Percentiles rank a stretch among this genome's conserved stretches.
phyloP scores from a whole-genome alignment of 2,329 filamentous ascomycete species.

The Aspergillus neotritici region DNA sequence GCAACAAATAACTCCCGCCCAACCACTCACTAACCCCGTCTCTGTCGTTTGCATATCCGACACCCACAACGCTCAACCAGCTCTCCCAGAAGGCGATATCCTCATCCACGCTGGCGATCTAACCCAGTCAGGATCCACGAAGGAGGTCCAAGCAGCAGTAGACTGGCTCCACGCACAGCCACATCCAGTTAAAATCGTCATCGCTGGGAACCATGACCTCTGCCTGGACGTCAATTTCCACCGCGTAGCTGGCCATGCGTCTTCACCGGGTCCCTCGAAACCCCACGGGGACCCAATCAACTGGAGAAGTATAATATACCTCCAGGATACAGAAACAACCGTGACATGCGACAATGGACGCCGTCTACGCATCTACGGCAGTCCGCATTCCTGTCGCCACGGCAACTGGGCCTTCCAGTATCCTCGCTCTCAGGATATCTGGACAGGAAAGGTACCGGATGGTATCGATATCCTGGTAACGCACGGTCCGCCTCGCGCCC shows the following conservation, averaged over 20 bases:
- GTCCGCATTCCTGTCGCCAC: constrained; percentile 65
- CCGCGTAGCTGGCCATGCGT: too few species aligned
- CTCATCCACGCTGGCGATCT: constrained; percentile 40
- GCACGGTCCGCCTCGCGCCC: constrained; percentile 66
- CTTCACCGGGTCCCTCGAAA: neutral
- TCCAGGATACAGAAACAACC: constrained; percentile 59
- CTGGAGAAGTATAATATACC: constrained; percentile 62
- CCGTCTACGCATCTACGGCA: constrained; percentile 64
- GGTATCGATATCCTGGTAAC: constrained; percentile 71
- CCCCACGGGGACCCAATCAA: constrained; percentile 43
- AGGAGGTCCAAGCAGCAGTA: constrained; percentile 66
- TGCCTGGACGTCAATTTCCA: constrained; percentile 63
- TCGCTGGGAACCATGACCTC: constrained; percentile 80
- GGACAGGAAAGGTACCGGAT: constrained; percentile 60
- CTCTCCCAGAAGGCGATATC: constrained; percentile 31
- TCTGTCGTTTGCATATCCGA: constrained; percentile 21
- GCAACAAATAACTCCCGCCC: neutral
- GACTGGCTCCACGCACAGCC: constrained; percentile 68
- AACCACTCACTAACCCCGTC: too few species aligned
- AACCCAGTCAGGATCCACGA: constrained; percentile 58
- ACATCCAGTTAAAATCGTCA: constrained; percentile 69
- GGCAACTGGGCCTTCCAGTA: constrained; percentile 76
- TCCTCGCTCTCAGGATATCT: constrained; percentile 54
- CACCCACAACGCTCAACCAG: constrained; percentile 22
- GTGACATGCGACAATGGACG: constrained; percentile 55